Evolutionary conservation across 140 eudicot species (phyloP), one percentile per base, ranked within the genome.

Genomic region (Ambrosia hybrid): DNA sequence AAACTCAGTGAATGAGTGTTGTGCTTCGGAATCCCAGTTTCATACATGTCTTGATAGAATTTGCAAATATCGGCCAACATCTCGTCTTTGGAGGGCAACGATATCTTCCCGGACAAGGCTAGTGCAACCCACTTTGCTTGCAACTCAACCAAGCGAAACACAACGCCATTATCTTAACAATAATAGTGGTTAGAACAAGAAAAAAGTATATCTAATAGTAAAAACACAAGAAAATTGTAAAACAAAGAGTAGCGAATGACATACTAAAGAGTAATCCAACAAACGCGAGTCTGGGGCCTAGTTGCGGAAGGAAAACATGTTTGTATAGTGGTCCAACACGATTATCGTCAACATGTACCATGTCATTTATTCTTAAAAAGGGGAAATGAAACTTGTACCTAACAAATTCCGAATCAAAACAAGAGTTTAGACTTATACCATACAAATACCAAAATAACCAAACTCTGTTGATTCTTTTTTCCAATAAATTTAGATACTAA

Each of bases 301-400:
- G 82, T 64, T 68, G 41, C 3, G 94, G 97, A 14, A 87, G 82
- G 64, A 91, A 91, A 6, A 88, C 83, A 39, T 91, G 96, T 74
- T 91, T 88, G 82, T 91, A 91, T 7, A 91, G 83, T n/a, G 97
- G 92, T 73, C 88, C 96, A 66, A 91, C 96, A 9, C 93, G 77
- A 15, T 83, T 83, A 65, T 91, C 88, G 6, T 86, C 91, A 16
- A 88, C 85, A 49, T 13, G 80, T 60, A 86, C 84, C 43, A 82
- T 63, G 37, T 75, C 79, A 41, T 51, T 78, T 62, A 81, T 86
- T 62, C 70, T 77, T 1, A 89, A 78, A 77, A 89, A 89, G 6
- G 96, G 89, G 70, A 83, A 77, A 59, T 70, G 57, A 33, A 57
- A 82, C 64, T 82, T 84, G 65, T 81, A 86, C 73, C 90, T 84